phyloP scores from a whole-genome alignment of 2,329 filamentous ascomycete genomes.

The Trichoderma lentiforme region DNA sequence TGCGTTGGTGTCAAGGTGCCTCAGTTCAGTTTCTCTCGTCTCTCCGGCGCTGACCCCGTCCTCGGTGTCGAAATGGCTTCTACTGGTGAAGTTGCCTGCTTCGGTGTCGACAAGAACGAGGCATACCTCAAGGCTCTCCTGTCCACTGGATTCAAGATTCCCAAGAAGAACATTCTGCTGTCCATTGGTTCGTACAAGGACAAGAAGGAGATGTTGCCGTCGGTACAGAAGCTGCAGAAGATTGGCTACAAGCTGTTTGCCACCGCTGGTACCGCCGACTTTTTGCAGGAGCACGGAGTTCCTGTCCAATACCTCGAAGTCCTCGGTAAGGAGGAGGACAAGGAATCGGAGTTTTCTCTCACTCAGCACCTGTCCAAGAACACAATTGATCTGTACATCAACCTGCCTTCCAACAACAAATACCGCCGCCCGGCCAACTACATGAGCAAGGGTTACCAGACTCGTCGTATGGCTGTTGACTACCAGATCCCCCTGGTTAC shows the following conservation, averaged over 20 bases:
- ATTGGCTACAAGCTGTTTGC: constrained; percentile 95
- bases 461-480: constrained; percentile 95
- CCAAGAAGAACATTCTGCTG: constrained; percentile 90
- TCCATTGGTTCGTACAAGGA: constrained; percentile 98
- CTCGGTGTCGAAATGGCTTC: constrained; percentile 99
- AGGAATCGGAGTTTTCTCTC: constrained; percentile 93
- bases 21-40: constrained; percentile 96
- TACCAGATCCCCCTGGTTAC: constrained; percentile 95
- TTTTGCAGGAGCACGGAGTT: constrained; percentile 87
- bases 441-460: constrained; percentile 96
- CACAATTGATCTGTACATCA: constrained; percentile 98
- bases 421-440: constrained; percentile 96
- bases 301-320: constrained; percentile 92
- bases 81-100: constrained; percentile 95
- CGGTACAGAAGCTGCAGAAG: constrained; percentile 82
- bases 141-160: constrained; percentile 93
- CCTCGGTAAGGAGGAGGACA: constrained; percentile 73
- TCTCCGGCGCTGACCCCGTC: constrained; percentile 93
- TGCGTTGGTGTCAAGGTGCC: constrained; percentile 97
- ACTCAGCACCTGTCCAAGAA: constrained; percentile 97
- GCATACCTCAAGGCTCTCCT: constrained; percentile 95
- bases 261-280: constrained; percentile 94
- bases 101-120: constrained; percentile 93
- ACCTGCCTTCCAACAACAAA: constrained; percentile 96
- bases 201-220: constrained; percentile 94